These are phyloP conservation scores for Amanita phalloides DNA, from an alignment of 768 basidiomycete genomes.

Conservation along the genomic window DNA sequence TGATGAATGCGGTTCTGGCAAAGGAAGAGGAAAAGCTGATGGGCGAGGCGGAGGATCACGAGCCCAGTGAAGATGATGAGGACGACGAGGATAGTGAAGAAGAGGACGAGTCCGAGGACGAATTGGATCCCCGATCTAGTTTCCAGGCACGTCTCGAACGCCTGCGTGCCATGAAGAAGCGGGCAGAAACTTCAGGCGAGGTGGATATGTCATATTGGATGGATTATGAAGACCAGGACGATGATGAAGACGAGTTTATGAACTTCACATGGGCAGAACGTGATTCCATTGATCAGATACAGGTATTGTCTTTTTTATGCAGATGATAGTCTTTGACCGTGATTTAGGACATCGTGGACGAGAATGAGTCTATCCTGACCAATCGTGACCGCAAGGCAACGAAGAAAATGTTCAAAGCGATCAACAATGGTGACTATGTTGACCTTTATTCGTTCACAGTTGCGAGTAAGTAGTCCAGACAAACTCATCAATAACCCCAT, in stretches of 20 bases:
- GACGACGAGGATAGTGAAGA: slow-evolving; percentile 25
- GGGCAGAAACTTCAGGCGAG: slow-evolving; percentile 14
- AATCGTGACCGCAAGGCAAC: slow-evolving; percentile 34
- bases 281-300: slow-evolving; percentile 38
- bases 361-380: slow-evolving; percentile 38
- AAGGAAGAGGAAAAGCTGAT: slow-evolving; percentile 27
- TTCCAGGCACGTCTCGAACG: slow-evolving; percentile 36
- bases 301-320: slow-evolving; percentile 27
- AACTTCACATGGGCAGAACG: slow-evolving; percentile 30
- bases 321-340: not conserved
- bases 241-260: slow-evolving; percentile 12
- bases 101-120: slow-evolving; percentile 25
- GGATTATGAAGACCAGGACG: slow-evolving; percentile 22
- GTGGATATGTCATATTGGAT: slow-evolving; percentile 19
- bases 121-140: slow-evolving; percentile 28
- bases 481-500: not conserved
- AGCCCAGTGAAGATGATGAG: slow-evolving; percentile 17
- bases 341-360: slow-evolving; percentile 48
- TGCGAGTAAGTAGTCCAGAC: slow-evolving; percentile 33
- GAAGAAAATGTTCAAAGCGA: slow-evolving; percentile 49
- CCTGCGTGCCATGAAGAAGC: slow-evolving; percentile 20
- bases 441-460: slow-evolving; percentile 29
- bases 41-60: slow-evolving; percentile 32
- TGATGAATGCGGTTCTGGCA: slow-evolving; percentile 14
- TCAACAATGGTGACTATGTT: slow-evolving; percentile 45